Evolutionary conservation across 345 rosid genomes (phyloP).

Genomic region (Diplotaxis tenuifolia): DNA sequence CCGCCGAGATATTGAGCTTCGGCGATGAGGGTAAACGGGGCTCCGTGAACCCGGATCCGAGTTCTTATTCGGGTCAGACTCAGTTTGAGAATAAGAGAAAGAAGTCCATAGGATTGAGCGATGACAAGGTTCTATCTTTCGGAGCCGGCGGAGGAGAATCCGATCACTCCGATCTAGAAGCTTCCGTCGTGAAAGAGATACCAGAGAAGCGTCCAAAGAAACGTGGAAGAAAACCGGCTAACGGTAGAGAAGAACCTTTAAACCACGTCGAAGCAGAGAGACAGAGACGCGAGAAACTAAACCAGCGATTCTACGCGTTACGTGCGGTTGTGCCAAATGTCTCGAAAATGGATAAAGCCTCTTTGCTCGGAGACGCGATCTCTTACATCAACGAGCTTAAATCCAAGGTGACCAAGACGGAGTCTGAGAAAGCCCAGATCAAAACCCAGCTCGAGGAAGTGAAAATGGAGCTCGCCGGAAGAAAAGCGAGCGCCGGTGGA

Average conservation of each 20-base stretch:
- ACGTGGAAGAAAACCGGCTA: constrained; percentile 32
- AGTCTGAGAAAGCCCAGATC: constrained; percentile 59
- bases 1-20: constrained; percentile 75
- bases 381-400: constrained; percentile 29
- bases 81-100: constrained; percentile 65
- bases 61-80: constrained; percentile 50
- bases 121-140: constrained; percentile 75
- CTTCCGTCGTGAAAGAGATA: constrained; percentile 74
- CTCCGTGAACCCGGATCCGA: constrained; percentile 31
- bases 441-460: constrained; percentile 62
- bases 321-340: not conserved
- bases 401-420: constrained; percentile 53
- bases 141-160: constrained; percentile 55
- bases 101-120: constrained; percentile 44
- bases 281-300: constrained; percentile 70
- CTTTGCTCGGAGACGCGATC: not conserved
- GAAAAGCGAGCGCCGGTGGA: constrained; percentile 27
- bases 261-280: not conserved
- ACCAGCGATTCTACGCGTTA: constrained; percentile 86
- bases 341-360: not conserved
- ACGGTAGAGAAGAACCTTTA: not conserved
- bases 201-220: constrained; percentile 87
- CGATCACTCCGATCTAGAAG: constrained; percentile 92
- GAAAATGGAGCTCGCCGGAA: constrained; percentile 47
- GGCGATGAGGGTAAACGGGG: constrained; percentile 67